Conservation (phyloP, 31 red algal species). For the Asparagopsis taxiformis region DNA sequence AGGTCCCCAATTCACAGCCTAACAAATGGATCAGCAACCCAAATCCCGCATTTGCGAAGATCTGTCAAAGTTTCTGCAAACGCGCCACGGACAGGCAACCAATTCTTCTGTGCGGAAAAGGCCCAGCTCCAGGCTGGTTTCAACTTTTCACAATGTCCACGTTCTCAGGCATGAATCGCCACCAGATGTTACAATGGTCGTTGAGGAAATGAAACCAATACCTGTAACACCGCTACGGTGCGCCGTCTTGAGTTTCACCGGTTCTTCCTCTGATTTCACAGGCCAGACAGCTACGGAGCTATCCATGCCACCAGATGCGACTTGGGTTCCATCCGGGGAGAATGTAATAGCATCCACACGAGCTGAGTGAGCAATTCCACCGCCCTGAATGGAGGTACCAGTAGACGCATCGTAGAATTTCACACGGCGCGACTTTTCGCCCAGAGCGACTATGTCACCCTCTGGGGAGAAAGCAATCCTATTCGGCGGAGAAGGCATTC, state of each 20-base stretch:
- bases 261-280: constrained; percentile 60
- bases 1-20: no score
- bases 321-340: constrained; percentile 46
- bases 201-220: constrained; percentile 41
- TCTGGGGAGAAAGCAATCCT: constrained; percentile 62
- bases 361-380: constrained; percentile 62
- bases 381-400: constrained; percentile 26
- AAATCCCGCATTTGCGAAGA: no score
- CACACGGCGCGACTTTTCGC: constrained; percentile 73
- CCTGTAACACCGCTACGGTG: constrained; percentile 75
- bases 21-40: no score
- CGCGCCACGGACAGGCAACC: no score
- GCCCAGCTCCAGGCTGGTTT: no score
- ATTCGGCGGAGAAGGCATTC: constrained; percentile 63
- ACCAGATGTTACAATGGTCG: constrained; percentile 52
- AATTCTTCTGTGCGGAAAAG: no score
- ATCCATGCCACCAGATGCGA: constrained; percentile 77
- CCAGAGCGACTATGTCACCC: constrained; percentile 51
- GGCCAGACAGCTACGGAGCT: constrained; percentile 70
- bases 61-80: no score
- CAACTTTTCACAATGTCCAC: constrained; percentile 67
- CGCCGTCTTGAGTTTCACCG: constrained; percentile 41
- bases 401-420: constrained; percentile 49
- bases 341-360: constrained; percentile 68
- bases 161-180: constrained; percentile 64